Base-by-base conservation (phyloP, 1,139 yeast species). In the Protomyces pachydermus region DNA sequence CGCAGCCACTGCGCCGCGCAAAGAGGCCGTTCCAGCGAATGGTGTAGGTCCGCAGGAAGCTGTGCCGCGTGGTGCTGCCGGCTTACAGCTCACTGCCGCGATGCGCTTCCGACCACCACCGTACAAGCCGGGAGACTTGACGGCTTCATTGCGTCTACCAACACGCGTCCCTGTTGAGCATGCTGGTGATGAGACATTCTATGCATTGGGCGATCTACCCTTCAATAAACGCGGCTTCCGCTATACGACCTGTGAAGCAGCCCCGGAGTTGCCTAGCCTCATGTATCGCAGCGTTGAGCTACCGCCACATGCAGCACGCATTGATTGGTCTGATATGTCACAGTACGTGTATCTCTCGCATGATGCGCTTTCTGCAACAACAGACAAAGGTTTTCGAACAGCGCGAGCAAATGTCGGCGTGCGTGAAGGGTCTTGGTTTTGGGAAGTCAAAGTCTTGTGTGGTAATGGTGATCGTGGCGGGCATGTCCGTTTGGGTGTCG, bases 401-500 rank as follows among this genome's bases (percentile, higher is more conserved):
- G 84, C 84, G 0, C 76, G 97, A 56, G 80, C 91, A 3, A 90
- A 88, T 73, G 83, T 87, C 1, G 85, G 91, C 1, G 80, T 91
- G 9, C 78, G 88, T 34, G 91, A 89, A 70, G 98, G 98, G 0
- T 75, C 74, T 35, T 87, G 88, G 80, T 93, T 86, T 74, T 85
- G 89, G 76, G 98, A 93, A 72, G 85, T 82, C 69, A 78, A 80
- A 56, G 80, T 90, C 2, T 68, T 83, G 9, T 77, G 76, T 56
- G 66, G 73, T 5, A 70, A 72, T 58, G 65, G 65, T 18, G 68
- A 64, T 37, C 64, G 65, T 8, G 70, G 68, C 23, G 75, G 75
- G 2, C 95, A 91, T 73, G 91, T 91, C 0, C 76, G 98, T 45
- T 72, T 91, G 32, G 99, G 99, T 0, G 71, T 91, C 54, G 87